Conservation (phyloP, 1,284 basidiomycete species). For the Dichomitus squalens region DNA sequence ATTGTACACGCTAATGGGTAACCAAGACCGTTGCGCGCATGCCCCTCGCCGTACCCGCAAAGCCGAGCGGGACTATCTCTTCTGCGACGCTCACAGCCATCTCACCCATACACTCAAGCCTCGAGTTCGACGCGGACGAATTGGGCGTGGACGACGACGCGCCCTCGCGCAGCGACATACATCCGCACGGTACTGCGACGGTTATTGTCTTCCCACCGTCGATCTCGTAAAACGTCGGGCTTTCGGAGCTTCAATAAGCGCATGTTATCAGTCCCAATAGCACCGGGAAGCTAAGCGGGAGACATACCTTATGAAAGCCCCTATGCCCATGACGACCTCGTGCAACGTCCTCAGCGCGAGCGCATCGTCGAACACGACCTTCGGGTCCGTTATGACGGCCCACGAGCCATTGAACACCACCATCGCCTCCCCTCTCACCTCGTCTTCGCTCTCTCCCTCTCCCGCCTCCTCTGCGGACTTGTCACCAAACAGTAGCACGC, state of each 20-base stretch:
- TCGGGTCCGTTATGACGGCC: conserved; percentile 11
- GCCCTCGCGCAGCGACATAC: conserved; percentile 6
- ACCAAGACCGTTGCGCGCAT: conserved; percentile 15
- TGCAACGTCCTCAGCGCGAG: conserved; percentile 19
- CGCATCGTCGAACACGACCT: conserved; percentile 12
- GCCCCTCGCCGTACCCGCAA: conserved; percentile 7
- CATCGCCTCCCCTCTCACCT: neutral
- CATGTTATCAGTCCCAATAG: neutral
- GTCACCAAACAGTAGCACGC: conserved; percentile 13
- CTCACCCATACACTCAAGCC: conserved; percentile 14
- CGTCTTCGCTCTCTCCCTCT: neutral
- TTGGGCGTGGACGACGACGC: neutral
- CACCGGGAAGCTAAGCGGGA: neutral
- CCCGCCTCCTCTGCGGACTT: neutral
- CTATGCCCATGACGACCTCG: conserved; percentile 14
- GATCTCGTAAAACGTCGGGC: conserved; percentile 1
- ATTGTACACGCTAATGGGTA: conserved; percentile 2
- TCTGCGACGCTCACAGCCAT: conserved; percentile 16
- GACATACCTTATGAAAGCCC: conserved; percentile 9
- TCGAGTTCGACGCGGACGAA: neutral
- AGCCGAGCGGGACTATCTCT: neutral
- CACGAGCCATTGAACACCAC: conserved; percentile 20
- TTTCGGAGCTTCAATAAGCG: conserved; percentile 2
- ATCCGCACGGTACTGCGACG: conserved; percentile 20
- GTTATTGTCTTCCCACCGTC: conserved; percentile 3